These are phyloP conservation scores for Massarina eburnea DNA, from an alignment of 2,329 filamentous ascomycete species.

Conservation along the genomic window DNA sequence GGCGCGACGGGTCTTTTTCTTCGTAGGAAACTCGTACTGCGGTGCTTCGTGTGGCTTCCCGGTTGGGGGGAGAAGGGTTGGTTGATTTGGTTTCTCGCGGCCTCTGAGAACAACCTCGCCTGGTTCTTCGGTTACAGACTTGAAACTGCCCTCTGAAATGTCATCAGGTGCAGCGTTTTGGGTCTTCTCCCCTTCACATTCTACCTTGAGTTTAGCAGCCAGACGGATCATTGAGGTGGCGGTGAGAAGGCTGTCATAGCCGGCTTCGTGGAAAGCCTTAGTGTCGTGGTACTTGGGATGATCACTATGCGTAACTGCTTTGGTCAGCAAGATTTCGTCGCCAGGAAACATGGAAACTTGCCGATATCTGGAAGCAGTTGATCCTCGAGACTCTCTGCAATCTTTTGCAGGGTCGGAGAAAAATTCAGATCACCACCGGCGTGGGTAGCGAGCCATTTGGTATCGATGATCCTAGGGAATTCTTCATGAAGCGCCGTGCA, in stretches of 20 bases:
- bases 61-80: conserved; percentile 17
- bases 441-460: conserved; percentile 64
- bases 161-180: conserved; percentile 20
- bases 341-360: conserved; percentile 11
- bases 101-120: conserved; percentile 16
- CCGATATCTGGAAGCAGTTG: conserved; percentile 48
- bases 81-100: conserved; percentile 16
- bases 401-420: conserved; percentile 51
- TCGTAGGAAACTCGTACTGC: neutral
- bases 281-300: conserved; percentile 45
- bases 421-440: conserved; percentile 56
- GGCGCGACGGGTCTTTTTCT: conserved; percentile 13
- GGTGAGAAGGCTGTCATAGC: conserved; percentile 64
- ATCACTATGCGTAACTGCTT: conserved; percentile 20
- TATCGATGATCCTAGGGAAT: conserved; percentile 62
- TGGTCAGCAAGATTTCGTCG: neutral
- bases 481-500: conserved; percentile 51
- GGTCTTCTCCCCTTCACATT: conserved; percentile 24
- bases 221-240: conserved; percentile 61
- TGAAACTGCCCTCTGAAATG: conserved; percentile 8
- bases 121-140: conserved; percentile 11
- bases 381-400: conserved; percentile 47
- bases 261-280: conserved; percentile 60
- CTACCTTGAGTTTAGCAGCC: conserved; percentile 44
- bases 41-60: conserved; percentile 2